These are phyloP conservation scores for Trapa incisa DNA, from an alignment of 345 rosid genomes.

Conservation along the genomic window DNA sequence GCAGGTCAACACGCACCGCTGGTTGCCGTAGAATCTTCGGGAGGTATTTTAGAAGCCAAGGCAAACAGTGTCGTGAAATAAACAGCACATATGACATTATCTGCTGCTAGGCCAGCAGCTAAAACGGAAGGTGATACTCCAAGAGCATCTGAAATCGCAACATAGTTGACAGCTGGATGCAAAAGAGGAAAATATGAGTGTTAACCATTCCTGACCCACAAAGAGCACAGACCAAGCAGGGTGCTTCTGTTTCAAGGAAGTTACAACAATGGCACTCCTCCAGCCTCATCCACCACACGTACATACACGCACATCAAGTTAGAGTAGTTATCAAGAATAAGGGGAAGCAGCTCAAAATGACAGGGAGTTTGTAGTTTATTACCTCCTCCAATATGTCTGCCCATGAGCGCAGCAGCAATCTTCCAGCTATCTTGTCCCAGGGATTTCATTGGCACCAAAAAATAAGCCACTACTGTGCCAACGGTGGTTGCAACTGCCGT, in stretches of 20 bases:
- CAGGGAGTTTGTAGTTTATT: neutral
- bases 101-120: slow-evolving; percentile 82
- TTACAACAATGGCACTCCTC: neutral
- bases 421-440: slow-evolving; percentile 88
- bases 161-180: slow-evolving; percentile 64
- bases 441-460: slow-evolving; percentile 73
- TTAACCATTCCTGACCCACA: slow-evolving; percentile 1
- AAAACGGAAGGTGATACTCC: slow-evolving; percentile 54
- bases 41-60: slow-evolving; percentile 58
- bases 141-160: slow-evolving; percentile 69
- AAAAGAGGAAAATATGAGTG: neutral
- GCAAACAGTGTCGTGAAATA: slow-evolving; percentile 75
- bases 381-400: slow-evolving; percentile 59
- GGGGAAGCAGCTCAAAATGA: neutral
- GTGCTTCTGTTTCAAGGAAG: neutral
- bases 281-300: too few relatives aligned
- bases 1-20: slow-evolving; percentile 24
- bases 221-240: neutral
- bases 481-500: slow-evolving; percentile 49
- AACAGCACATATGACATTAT: slow-evolving; percentile 77
- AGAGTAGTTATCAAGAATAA: too few relatives aligned
- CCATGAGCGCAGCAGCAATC: slow-evolving; percentile 89
- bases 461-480: slow-evolving; percentile 63
- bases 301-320: too few relatives aligned
- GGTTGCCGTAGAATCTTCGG: slow-evolving; percentile 35